Conservation (phyloP, 176 grass and related monocot genomes). For the Triticum dicoccoides region DNA sequence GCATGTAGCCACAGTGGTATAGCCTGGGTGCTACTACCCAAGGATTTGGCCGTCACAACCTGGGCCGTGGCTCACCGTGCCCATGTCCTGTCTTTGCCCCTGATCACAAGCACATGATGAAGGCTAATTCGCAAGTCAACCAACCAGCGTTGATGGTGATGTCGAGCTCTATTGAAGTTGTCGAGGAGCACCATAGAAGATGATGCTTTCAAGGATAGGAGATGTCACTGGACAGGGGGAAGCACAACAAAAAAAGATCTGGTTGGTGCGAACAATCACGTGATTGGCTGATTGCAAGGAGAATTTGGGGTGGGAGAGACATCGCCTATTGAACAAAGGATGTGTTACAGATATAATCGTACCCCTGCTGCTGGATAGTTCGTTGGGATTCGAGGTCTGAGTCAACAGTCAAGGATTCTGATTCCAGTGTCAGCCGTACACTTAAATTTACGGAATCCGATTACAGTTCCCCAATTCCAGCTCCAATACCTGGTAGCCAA, state of each 20-base stretch:
- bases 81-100: too few relatives aligned
- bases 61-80: not conserved
- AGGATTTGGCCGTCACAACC: not conserved
- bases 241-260: not conserved
- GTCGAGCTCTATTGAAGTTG: not conserved
- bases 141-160: not conserved
- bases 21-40: not conserved
- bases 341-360: not conserved
- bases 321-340: not conserved
- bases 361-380: not conserved
- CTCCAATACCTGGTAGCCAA: not conserved
- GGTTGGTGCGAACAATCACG: not conserved
- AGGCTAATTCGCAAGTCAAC: not conserved
- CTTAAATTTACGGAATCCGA: not conserved
- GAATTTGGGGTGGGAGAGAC: not conserved
- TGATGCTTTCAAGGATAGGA: not conserved
- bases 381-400: not conserved
- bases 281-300: not conserved
- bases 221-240: not conserved
- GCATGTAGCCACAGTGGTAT: not conserved
- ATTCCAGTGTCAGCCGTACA: not conserved
- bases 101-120: not conserved
- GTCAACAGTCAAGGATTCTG: not conserved
- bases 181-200: not conserved
- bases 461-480: not conserved